Conservation (phyloP, 352 stramenopile species). For the Phytophthora kernoviae region DNA sequence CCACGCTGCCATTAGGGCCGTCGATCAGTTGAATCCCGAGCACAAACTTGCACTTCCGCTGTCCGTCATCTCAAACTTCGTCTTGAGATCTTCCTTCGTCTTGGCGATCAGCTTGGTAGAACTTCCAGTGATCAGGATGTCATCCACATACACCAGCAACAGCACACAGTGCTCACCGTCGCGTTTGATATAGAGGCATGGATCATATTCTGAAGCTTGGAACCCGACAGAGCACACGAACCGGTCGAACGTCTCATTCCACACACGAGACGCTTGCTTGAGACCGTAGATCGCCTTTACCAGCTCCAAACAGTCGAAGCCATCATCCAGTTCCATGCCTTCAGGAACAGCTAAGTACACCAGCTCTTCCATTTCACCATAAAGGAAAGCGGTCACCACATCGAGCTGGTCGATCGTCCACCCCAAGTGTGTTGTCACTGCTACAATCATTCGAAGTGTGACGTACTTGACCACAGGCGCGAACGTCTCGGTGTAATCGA, state of each 20-base stretch:
- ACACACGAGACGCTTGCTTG: slow-evolving; percentile 16
- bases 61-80: slow-evolving; percentile 29
- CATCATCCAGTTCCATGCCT: slow-evolving; percentile 5
- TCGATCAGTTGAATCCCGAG: slow-evolving; percentile 22
- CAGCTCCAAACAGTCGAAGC: slow-evolving; percentile 6
- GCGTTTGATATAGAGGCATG: slow-evolving; percentile 24
- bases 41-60: slow-evolving; percentile 28
- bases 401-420: slow-evolving; percentile 22
- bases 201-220: not conserved
- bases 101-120: slow-evolving; percentile 10
- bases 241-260: slow-evolving; percentile 21
- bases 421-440: slow-evolving; percentile 12
- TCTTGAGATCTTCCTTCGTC: slow-evolving; percentile 23
- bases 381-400: slow-evolving; percentile 11
- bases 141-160: slow-evolving; percentile 21
- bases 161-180: slow-evolving; percentile 13
- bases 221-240: slow-evolving; percentile 2
- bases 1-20: slow-evolving; percentile 15
- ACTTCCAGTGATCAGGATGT: slow-evolving; percentile 21
- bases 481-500: slow-evolving; percentile 30
- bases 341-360: slow-evolving; percentile 1
- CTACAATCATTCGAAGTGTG: slow-evolving; percentile 18
- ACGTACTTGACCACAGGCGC: slow-evolving; percentile 23
- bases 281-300: slow-evolving; percentile 4
- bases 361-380: slow-evolving; percentile 5